Base-by-base conservation (phyloP, 2,329 filamentous ascomycete genomes). In the Clonostachys solani region DNA sequence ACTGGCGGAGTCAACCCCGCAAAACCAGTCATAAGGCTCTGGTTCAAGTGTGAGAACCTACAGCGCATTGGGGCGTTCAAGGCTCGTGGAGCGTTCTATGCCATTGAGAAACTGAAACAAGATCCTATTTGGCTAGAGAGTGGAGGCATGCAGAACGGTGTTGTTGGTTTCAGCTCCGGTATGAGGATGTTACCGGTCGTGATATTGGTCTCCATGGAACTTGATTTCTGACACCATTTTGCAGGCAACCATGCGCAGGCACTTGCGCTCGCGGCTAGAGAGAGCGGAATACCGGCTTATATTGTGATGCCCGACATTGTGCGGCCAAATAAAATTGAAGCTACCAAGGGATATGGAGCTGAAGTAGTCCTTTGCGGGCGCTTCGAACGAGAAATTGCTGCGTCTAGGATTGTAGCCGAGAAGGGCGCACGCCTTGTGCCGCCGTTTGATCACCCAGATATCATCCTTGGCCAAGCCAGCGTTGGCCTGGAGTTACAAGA, bases 41-140 rank as follows among this genome's bases (percentile, higher is more conserved):
- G 86, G 67, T 92, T 95, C 78, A 95, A 95, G 70, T 91, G 87
- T 65, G 89, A 95, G 69, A 92, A 94, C 65, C 73, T 86, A 33
- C 89, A 95, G 69, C 80, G 80, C 45, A 83, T 92, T 46, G 89
- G 89, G 45, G 89, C 89, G 2, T 95, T 95, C 72, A 95, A 95
- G 69, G 84, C 81, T 17, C 73, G 89, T 5, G 89, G 89, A 9
- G 89, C 89, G 1, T 92, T 92, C 57, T 86, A 92, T 66, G 87
- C 89, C 1, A 60, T 92, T 41, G 74, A 81, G 54, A 65, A 86
- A 36, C 66, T 92, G 56, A 80, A 84, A 56, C 64, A 63, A 49
- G 73, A 78, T 51, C 65, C 73, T 16, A 80, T 75, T 3, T 74
- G 76, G 60, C 74, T 83, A 33, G 77, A 77, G 51, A 74, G 72